These are phyloP conservation scores for Pneumocystis sp. DNA, from an alignment of 1,139 yeast genomes.

Conservation along the genomic window DNA sequence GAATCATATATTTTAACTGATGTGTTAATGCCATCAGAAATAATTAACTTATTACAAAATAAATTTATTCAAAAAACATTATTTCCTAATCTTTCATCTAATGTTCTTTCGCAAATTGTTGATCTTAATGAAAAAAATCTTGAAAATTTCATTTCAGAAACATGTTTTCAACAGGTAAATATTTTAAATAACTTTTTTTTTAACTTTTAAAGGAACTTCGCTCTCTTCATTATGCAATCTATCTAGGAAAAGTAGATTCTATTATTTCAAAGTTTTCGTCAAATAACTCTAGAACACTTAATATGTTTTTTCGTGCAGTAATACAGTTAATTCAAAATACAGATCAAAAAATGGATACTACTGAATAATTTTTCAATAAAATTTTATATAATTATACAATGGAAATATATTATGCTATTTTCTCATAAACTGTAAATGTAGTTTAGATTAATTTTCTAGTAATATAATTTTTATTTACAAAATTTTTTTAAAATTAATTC, in stretches of 20 bases:
- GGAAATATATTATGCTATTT: background rate
- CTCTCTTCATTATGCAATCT: background rate
- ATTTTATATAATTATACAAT: background rate
- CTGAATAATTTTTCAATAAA: background rate
- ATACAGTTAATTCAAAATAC: background rate
- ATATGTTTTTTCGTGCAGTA: background rate
- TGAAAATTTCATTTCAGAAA: background rate
- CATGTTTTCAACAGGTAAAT: background rate
- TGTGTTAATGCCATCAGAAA: slow-evolving; percentile 3
- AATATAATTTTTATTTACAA: too few relatives aligned
- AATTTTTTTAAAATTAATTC: too few relatives aligned
- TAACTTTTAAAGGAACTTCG: background rate
- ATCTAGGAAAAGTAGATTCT: background rate
- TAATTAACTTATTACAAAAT: slow-evolving; percentile 3
- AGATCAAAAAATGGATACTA: background rate
- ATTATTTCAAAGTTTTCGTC: background rate
- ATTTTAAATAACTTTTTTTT: background rate
- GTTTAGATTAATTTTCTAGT: background rate
- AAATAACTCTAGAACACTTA: background rate
- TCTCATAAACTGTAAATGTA: background rate
- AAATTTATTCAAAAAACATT: slow-evolving; percentile 7
- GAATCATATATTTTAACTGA: background rate
- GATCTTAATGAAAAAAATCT: background rate
- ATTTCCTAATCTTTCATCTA: slow-evolving; percentile 3
- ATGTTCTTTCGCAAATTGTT: background rate